Evolutionary conservation across 2,329 filamentous ascomycete genomes (phyloP), one percentile per base, ranked within the genome.

Genomic region (Colletotrichum sansevieriae): DNA sequence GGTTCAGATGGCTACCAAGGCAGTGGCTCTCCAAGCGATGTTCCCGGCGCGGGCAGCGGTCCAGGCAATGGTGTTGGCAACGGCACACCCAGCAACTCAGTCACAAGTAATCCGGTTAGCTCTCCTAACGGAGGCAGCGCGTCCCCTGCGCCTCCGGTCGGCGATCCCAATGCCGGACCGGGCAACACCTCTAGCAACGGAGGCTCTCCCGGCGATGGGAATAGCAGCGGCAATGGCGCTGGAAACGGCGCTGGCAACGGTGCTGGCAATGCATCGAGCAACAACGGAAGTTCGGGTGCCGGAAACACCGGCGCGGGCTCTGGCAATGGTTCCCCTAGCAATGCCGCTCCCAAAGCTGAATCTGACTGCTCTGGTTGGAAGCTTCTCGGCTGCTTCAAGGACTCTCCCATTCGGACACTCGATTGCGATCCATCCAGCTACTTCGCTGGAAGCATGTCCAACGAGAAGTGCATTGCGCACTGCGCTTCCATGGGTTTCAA

Each of bases 391-490:
- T 79, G 77, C 61, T 78, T 78, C 58, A 74, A 74, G 56, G 77
- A 79, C 54, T 63, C 47, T 3, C 46, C 69, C 6, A 46, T 61
- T 8, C 68, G 72, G 33, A 70, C 72, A 3, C 59, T 74, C 5
- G 63, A 71, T 29, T 65, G 69, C n/a, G 71, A 73, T 20, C 74
- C 75, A 3, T 64, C 73, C 12, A 73, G 76, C 18, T 74, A 73
- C 52, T 66, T 77, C 8, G 72, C 68, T 11, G 74, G 74, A 22
- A 61, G 74, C 66, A 86, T 88, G 81, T 87, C 84, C 1, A 79
- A 85, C 4, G 77, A 81, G 63, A 79, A 74, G 55, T 89, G 87
- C 71, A 76, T 86, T 54, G 74, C 79, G 18, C 83, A 81, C 74
- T 89, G 87, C 75, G 73, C 73, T 3, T 72, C 71, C 13, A 76